Evolutionary conservation across 805 yeast species (phyloP), one percentile per base, ranked within the genome.

Genomic region (Metschnikowia similis): DNA sequence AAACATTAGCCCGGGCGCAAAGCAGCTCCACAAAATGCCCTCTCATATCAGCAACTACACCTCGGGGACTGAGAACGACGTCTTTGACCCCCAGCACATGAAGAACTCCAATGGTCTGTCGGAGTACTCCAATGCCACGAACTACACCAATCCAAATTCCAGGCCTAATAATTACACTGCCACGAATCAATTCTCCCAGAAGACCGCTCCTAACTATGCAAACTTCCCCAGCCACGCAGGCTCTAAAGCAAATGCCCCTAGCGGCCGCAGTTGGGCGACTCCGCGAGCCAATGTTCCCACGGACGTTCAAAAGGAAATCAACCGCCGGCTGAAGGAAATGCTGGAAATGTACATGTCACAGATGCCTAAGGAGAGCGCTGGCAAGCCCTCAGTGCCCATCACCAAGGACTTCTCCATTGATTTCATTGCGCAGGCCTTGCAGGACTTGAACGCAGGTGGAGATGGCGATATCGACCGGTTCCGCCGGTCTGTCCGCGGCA

Each of bases 371-470:
- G 64, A 65, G 48, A 72, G 69, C 35, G 57, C 67, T 9, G 63
- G 68, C n/a, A 47, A 32, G 34, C 45, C 45, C n/a, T 28, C 40
- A 26, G 66, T 70, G 29, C 76, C 76, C 8, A 63, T 72, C 8
- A 61, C 65, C 48, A 72, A 73, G 49, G 78, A 74, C 51, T 74
- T 74, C 51, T 71, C 76, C 2, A 69, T 74, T 30, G 78, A 74
- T 49, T 74, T 69, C 50, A 74, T 74, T 27, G 77, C 78, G 11
- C 72, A 73, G 49, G 77, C 77, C 1, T 58, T 74, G 32, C 77
- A 74, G 53, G 78, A 74, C 56, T 66, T 74, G 54, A 72, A 72
- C 49, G 57, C 66, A 1, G 78, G 78, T 10, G 78, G 78, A 6
- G 63, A 74, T 49, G 77, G 78, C 9, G 77, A 74, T 49, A 61